Base-by-base conservation (phyloP, 768 basidiomycete species). In the Paxillus involutus region DNA sequence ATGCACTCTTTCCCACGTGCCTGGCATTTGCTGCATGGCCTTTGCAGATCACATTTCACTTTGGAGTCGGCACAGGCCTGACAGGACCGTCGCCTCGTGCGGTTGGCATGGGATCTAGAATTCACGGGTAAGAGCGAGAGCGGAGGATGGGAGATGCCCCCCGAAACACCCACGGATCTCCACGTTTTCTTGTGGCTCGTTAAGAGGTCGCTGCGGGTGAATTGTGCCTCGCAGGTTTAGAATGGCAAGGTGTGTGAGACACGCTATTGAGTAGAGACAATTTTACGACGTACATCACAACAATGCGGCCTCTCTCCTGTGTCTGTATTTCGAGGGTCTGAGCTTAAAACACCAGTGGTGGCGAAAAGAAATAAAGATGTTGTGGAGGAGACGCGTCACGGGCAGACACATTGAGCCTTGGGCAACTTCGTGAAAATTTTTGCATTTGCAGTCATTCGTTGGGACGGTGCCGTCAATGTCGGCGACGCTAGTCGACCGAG, bases 11-110 rank as follows among this genome's bases (percentile, higher is more conserved):
- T 77, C 47, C 83, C 83, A 55, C 85, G 78, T 45, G 81, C 71
- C 39, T 73, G 71, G 66, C 87, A 89, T 65, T 85, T 84, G 16
- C 83, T 79, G 66, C 87, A 89, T 16, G 87, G 87, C 52, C 75
- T 79, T 58, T 83, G 78, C 6, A 86, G 72, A 65, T 87, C 82
- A 67, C 87, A 89, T 71, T 86, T 88, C 13, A 87, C 80, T 70
- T 89, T 88, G n/a, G 85, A 86, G 59, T 85, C 83, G 3, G 85
- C 86, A 66, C 87, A 89, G 17, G 84, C 81, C 71, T 81, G 80
- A 62, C 87, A 89, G 2, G 86, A 88, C 61, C 86, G 86, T 57
- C 85, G 74, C 53, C 85, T 74, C 35, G 86, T 86, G 49, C 80
- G 76, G 59, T 80, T 81, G 47, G 75, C 74, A 59, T 77, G 59